Evolutionary conservation across 345 rosid species (phyloP), one percentile per base, ranked within the genome.

Genomic region (Eutrema heterophyllum): DNA sequence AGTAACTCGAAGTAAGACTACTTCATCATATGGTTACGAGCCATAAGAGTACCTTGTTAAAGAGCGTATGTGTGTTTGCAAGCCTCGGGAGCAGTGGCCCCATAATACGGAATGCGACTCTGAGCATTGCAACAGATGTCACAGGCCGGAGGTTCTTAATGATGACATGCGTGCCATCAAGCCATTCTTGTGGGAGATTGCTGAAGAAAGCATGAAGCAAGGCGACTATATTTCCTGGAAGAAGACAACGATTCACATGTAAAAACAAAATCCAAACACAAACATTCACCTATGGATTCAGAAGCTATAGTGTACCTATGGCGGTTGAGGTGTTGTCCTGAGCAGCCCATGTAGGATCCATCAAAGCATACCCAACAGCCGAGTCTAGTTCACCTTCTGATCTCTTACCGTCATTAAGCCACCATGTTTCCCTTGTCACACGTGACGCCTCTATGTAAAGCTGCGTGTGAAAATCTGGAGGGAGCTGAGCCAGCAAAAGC

Each of bases 271-370:
- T 40, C 2, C 54, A 56, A 56, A 36, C 30, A 65, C 67, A 77
- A 41, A 7, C 40, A 65, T 48, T 33, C 48, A 64, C 54, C 14
- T 9, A 30, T 11, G 13, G 51, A 53, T 75, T 18, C 36, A 65
- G 50, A 65, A 71, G 60, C 33, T 56, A 51, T 55, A 39, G 30
- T 73, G 59, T 88, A 95, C 97, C 97, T 69, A 95, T 90, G 68
- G 97, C 97, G 2, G 99, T 92, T 14, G 98, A 95, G 58, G 99
- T 92, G 74, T 87, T 92, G 81, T 95, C 99, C 78, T 92, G 98
- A 78, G 99, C 93, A 81, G 99, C 98, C 97, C 98, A 92, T 38
- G 96, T 85, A 74, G 99, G 98, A 84, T 95, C 98, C 84, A 95
- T 76, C 82, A 92, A 84, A 76, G 98, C 99, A 79, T 90, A 95